Evolutionary conservation across 2,329 filamentous ascomycete species (phyloP), one percentile per base, ranked within the genome.

Genomic region (Zasmidium cellare): DNA sequence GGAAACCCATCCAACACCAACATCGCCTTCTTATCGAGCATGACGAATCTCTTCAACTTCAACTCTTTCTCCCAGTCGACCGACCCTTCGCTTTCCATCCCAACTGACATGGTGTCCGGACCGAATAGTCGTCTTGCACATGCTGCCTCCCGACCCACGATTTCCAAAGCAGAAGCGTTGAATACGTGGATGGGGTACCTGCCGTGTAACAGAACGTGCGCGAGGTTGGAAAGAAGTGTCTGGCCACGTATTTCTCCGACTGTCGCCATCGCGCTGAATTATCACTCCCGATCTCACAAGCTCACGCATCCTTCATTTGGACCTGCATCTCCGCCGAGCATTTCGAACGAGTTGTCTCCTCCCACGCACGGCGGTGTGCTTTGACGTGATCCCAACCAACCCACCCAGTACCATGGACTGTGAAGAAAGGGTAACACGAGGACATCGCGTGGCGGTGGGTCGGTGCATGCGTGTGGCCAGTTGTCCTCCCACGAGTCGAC

Each of bases 381-480:
- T 28, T 22, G 38, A 22, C 35, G 35, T 41, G n/a, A 6, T 41
- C 16, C 35, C 35, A 41, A 41, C 35, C 35, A n/a, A n/a, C 25
- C 16, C 7, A 41, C 16, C 35, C 35, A 41, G n/a, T 41, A 41
- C 35, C 35, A 41, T 9, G 35, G 35, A 41, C n/a, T 5, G 5
- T 5, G 11, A 41, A n/a, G 2, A 45, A 47, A 18, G 20, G 16
- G 46, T 54, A 45, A 22, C 49, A 56, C 53, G 57, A 59, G 44
- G 52, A 53, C 48, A 45, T 58, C 58, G 55, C 58, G 55, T 61
- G 58, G 58, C 58, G 58, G 58, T 48, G 51, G 57, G 35, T 53
- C 47, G 23, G 16, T 14, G 20, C 18, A 48, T 48, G 46, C 46
- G 46, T 20, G 18, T 48, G 11, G n/a, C 46, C 46, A 23, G 18